phyloP scores from a whole-genome alignment of 2,329 filamentous ascomycete species.

The Cercospora sojina region DNA sequence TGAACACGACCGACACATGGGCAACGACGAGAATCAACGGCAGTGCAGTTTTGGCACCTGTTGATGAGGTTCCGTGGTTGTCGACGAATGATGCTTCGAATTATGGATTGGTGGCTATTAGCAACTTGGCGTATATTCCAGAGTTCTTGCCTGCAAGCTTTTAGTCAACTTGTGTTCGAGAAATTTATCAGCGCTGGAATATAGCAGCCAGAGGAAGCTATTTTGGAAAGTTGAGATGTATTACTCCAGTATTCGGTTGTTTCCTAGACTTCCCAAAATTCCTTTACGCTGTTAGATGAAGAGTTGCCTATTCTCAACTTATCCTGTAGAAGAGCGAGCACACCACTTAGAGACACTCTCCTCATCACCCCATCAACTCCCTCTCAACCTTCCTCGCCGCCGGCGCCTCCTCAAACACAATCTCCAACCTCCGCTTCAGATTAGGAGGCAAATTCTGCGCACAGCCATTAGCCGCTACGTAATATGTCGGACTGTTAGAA shows the following conservation, averaged over 20 bases:
- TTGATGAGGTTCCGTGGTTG: conserved; percentile 59
- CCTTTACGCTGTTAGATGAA: no score
- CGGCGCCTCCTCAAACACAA: background rate
- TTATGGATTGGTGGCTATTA: conserved; percentile 59
- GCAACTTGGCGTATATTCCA: conserved; percentile 50
- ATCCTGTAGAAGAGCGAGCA: no score
- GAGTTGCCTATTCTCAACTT: no score
- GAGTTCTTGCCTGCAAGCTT: conserved; percentile 9
- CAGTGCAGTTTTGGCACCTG: conserved; percentile 47
- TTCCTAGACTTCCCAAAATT: no score
- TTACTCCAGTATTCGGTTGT: no score
- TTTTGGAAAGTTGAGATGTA: no score
- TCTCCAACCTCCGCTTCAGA: background rate
- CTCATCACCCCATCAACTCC: background rate
- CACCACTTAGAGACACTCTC: no score
- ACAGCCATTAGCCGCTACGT: background rate
- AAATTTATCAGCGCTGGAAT: background rate
- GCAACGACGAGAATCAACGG: conserved; percentile 45
- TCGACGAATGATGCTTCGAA: conserved; percentile 58
- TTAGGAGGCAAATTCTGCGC: background rate
- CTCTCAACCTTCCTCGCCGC: background rate
- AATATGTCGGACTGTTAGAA: background rate
- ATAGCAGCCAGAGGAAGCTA: background rate
- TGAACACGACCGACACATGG: conserved; percentile 34
- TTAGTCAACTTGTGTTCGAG: background rate